Conservation (phyloP, 768 basidiomycete genomes). For the Lentinula edodes region DNA sequence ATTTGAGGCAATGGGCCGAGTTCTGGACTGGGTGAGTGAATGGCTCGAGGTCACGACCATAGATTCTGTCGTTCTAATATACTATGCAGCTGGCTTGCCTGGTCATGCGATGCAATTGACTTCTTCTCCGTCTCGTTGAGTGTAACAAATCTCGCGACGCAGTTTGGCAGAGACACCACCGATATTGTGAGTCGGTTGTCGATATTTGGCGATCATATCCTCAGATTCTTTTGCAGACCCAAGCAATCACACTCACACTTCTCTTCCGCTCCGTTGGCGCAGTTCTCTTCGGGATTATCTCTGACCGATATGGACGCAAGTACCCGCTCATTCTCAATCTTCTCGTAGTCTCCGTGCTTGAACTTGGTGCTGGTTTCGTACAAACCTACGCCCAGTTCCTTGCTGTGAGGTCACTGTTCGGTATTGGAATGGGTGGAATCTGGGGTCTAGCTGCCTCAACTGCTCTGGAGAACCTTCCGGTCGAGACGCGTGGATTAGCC, state of each 20-base stretch:
- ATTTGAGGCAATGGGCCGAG: constrained; percentile 50
- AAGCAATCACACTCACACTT: constrained; percentile 81
- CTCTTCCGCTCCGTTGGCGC: constrained; percentile 82
- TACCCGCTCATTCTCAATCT: constrained; percentile 86
- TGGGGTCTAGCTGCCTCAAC: constrained; percentile 84
- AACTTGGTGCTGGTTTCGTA: constrained; percentile 79
- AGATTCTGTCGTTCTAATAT: background rate
- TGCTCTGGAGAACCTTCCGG: constrained; percentile 84
- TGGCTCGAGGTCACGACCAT: background rate
- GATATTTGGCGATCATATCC: background rate
- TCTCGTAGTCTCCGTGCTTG: constrained; percentile 61
- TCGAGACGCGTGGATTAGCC: constrained; percentile 81
- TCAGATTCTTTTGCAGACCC: background rate
- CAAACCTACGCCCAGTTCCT: constrained; percentile 76
- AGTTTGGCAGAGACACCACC: constrained; percentile 39
- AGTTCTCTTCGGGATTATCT: constrained; percentile 79
- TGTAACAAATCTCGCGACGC: constrained; percentile 35
- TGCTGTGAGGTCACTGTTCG: constrained; percentile 77
- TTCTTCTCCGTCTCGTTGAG: constrained; percentile 76
- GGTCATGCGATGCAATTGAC: constrained; percentile 85
- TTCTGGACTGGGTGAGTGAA: constrained; percentile 58
- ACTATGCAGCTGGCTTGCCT: constrained; percentile 64
- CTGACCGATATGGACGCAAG: constrained; percentile 84
- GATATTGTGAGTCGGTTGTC: constrained; percentile 34
- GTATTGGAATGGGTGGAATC: constrained; percentile 84